Evolutionary conservation across 352 stramenopile genomes (phyloP).

Genomic region (Blastocystis sp.): DNA sequence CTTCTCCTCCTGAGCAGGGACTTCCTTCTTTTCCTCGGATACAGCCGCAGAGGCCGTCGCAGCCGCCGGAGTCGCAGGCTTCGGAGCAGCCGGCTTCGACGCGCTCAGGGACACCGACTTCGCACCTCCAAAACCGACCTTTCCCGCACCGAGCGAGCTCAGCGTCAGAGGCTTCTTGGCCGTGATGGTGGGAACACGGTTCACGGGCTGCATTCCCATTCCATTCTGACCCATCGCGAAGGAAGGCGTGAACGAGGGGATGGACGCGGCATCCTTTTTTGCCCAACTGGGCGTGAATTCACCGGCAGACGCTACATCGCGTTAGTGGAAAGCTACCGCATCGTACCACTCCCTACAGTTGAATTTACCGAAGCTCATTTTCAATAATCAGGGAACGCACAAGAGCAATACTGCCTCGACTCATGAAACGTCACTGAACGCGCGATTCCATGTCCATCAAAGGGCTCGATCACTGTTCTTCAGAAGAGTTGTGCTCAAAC

Average conservation of each 20-base stretch:
- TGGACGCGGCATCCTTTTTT: background rate
- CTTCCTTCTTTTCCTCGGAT: background rate
- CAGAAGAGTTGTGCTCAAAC: background rate
- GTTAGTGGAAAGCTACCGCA: background rate
- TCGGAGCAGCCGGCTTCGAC: background rate
- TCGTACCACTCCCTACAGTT: background rate
- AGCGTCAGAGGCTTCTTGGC: constrained; percentile 34
- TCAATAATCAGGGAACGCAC: background rate
- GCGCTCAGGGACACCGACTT: constrained; percentile 21
- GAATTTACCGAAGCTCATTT: constrained; percentile 42
- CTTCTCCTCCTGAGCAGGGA: background rate
- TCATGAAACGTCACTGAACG: background rate
- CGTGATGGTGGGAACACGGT: background rate
- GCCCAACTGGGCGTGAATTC: constrained; percentile 50
- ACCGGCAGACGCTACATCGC: constrained; percentile 10
- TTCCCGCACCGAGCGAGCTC: constrained; percentile 13
- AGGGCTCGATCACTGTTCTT: background rate
- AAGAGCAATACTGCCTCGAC: background rate
- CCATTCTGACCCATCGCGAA: background rate
- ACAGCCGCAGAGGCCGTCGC: background rate
- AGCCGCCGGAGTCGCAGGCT: background rate
- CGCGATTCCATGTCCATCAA: background rate
- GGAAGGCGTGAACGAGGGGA: constrained; percentile 37
- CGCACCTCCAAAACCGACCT: background rate
- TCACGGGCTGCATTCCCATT: background rate